Evolutionary conservation across 768 basidiomycete genomes (phyloP).

Genomic region (Psilocybe tampanensis): DNA sequence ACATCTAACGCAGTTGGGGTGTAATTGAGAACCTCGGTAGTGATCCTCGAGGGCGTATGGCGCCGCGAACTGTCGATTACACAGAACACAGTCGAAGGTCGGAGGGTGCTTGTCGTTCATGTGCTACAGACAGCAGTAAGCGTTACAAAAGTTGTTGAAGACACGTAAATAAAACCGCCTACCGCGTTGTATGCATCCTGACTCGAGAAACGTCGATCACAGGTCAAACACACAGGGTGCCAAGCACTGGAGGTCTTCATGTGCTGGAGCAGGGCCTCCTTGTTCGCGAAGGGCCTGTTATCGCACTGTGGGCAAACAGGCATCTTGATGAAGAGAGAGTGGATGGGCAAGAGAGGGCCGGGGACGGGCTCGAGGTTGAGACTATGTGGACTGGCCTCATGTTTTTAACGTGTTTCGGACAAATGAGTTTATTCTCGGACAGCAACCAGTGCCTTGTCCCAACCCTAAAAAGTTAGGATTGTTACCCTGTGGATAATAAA

Average conservation of each 20-base stretch:
- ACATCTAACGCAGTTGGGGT: slow-evolving; percentile 49
- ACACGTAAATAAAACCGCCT: slow-evolving; percentile 14
- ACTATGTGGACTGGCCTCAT: slow-evolving; percentile 19
- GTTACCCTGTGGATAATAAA: no score
- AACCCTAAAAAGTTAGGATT: no score
- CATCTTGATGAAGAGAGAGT: slow-evolving; percentile 22
- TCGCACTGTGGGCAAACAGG: slow-evolving; percentile 40
- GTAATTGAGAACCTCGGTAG: slow-evolving; percentile 43
- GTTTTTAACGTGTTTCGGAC: slow-evolving; percentile 22
- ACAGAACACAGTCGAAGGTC: slow-evolving; percentile 41
- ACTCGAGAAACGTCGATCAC: slow-evolving; percentile 38
- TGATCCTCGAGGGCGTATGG: slow-evolving; percentile 45
- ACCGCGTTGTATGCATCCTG: slow-evolving; percentile 39
- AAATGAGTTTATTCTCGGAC: not conserved
- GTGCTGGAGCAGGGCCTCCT: slow-evolving; percentile 42
- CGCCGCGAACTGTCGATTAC: slow-evolving; percentile 34
- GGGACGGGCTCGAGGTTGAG: slow-evolving; percentile 1
- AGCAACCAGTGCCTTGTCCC: no score
- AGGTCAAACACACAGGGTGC: slow-evolving; percentile 37
- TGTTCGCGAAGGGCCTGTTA: slow-evolving; percentile 32
- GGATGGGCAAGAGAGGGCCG: not conserved
- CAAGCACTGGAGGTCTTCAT: slow-evolving; percentile 34
- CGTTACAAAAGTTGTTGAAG: not conserved
- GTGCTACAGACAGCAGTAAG: slow-evolving; percentile 28
- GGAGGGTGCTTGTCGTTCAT: slow-evolving; percentile 44